phyloP scores from a whole-genome alignment of 805 yeast species.

The Candida oleophila region DNA sequence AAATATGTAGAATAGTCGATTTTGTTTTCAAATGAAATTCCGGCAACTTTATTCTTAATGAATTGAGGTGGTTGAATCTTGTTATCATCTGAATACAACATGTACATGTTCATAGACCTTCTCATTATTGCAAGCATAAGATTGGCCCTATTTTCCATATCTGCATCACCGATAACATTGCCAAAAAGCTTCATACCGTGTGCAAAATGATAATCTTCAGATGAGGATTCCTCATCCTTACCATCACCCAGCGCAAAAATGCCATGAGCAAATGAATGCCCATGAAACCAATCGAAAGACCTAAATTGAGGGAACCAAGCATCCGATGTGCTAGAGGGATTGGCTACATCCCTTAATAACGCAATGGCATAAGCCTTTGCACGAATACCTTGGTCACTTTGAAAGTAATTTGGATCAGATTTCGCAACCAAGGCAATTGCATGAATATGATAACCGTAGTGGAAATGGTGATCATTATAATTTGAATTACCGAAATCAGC shows the following conservation, averaged over 20 bases:
- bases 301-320: constrained; percentile 62
- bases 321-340: constrained; percentile 51
- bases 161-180: constrained; percentile 48
- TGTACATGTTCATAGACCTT: constrained; percentile 54
- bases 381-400: constrained; percentile 12
- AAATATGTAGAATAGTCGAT: constrained; percentile 73
- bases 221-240: constrained; percentile 70
- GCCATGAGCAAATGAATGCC: constrained; percentile 81
- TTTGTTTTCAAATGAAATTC: constrained; percentile 72
- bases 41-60: constrained; percentile 65
- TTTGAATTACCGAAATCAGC: constrained; percentile 73
- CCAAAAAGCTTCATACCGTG: constrained; percentile 72
- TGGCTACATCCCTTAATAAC: constrained; percentile 66
- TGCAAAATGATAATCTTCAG: constrained; percentile 72
- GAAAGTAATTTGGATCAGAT: constrained; percentile 41
- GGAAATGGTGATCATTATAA: constrained; percentile 77
- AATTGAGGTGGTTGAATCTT: constrained; percentile 54
- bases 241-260: constrained; percentile 71
- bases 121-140: constrained; percentile 61
- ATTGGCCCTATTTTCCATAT: constrained; percentile 54
- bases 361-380: constrained; percentile 53
- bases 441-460: constrained; percentile 71
- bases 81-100: constrained; percentile 54
- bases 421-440: constrained; percentile 64
- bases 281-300: constrained; percentile 72